Percentiles rank a stretch among this genome's conserved stretches.
Conservation (phyloP, 2,329 filamentous ascomycete species). For the Taxawa tesnikishii region DNA sequence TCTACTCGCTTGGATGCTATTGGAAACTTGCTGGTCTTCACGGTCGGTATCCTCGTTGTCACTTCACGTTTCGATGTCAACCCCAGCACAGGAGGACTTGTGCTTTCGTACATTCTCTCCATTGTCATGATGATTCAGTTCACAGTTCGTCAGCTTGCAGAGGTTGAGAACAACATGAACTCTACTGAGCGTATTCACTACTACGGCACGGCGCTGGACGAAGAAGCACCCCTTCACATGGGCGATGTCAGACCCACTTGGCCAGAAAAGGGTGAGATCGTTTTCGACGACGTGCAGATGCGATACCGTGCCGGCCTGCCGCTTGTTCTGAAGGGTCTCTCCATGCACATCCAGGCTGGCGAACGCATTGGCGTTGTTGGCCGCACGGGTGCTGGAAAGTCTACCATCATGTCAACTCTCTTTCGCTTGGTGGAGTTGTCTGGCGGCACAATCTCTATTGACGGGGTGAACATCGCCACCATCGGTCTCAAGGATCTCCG, state of each 20-base stretch:
- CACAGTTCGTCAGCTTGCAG: constrained; percentile 82
- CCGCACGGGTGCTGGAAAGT: constrained; percentile 72
- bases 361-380: constrained; percentile 75
- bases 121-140: constrained; percentile 97
- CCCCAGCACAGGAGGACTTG: constrained; percentile 75
- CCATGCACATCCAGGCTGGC: constrained; percentile 59
- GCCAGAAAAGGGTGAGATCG: constrained; percentile 69
- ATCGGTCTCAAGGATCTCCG: constrained; percentile 65
- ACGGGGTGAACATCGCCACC: constrained; percentile 49
- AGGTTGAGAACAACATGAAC: constrained; percentile 98
- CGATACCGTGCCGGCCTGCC: constrained; percentile 38
- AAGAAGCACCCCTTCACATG: constrained; percentile 70
- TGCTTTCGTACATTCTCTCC: constrained; percentile 82
- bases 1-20: constrained; percentile 75
- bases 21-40: constrained; percentile 74
- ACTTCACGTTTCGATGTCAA: constrained; percentile 78
- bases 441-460: constrained; percentile 35
- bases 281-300: constrained; percentile 39
- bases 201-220: constrained; percentile 76
- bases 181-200: constrained; percentile 83
- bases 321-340: constrained; percentile 35
- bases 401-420: constrained; percentile 69
- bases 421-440: constrained; percentile 53
- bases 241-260: constrained; percentile 57
- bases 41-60: constrained; percentile 78